phyloP scores from a whole-genome alignment of 2,329 filamentous ascomycete genomes.

The Fusarium phyllophilum region DNA sequence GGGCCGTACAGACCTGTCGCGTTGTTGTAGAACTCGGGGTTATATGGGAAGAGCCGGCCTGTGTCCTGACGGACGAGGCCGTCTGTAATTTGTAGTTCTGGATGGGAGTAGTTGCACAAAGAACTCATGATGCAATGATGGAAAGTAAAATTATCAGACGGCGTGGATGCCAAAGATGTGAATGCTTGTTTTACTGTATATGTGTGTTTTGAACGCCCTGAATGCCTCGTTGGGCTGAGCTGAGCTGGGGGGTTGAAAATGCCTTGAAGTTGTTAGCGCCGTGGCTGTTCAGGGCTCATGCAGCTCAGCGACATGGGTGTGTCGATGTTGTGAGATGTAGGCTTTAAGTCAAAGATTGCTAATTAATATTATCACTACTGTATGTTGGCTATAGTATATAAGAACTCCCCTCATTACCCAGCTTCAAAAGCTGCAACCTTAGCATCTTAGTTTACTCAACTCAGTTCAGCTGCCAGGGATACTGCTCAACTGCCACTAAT shows the following conservation, averaged over 20 bases:
- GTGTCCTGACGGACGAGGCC: background rate
- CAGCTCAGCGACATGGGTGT: background rate
- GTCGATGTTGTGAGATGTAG: background rate
- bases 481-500: background rate
- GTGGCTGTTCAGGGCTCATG: background rate
- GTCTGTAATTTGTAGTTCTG: slow-evolving; percentile 6
- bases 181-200: background rate
- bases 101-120: slow-evolving; percentile 22
- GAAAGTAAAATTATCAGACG: too few species aligned
- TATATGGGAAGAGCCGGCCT: slow-evolving; percentile 1
- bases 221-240: background rate
- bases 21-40: slow-evolving; percentile 14
- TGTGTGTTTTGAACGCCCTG: background rate
- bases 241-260: background rate
- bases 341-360: background rate
- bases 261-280: slow-evolving; percentile 1
- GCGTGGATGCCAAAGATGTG: too few species aligned
- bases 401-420: background rate
- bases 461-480: background rate
- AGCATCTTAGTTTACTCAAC: background rate
- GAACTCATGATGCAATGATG: background rate
- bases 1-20: slow-evolving; percentile 10
- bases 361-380: background rate
- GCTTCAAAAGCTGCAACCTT: background rate
- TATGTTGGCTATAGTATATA: background rate